Conservation (phyloP, 2,329 filamentous ascomycete species). For the Colletotrichum lentis region DNA sequence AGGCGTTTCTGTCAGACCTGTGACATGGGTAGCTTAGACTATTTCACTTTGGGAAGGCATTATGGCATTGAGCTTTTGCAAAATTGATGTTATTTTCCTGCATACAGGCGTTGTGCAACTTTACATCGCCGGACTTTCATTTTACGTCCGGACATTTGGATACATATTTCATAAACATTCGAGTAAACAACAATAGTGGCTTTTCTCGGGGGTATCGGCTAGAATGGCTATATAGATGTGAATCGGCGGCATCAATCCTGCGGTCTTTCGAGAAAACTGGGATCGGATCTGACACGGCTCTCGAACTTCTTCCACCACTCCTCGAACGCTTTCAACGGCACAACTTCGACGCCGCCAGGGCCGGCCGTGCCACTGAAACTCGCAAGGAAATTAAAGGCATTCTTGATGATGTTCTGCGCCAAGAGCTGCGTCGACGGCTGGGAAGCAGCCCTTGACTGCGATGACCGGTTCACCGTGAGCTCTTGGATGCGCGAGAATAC, state of each 20-base stretch:
- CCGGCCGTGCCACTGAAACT: constrained; percentile 77
- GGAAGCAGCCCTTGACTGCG: constrained; percentile 38
- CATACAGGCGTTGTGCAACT: background rate
- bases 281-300: constrained; percentile 82
- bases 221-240: background rate
- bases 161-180: background rate
- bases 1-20: constrained; percentile 21
- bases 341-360: constrained; percentile 76
- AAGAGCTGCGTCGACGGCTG: constrained; percentile 76
- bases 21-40: constrained; percentile 15
- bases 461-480: constrained; percentile 56
- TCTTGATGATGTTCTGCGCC: constrained; percentile 93
- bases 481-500: constrained; percentile 75
- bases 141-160: background rate
- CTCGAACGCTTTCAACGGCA: constrained; percentile 93
- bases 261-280: constrained; percentile 81
- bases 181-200: background rate
- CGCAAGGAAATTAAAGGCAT: constrained; percentile 95
- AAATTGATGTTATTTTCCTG: constrained; percentile 6
- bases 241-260: constrained; percentile 39
- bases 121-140: background rate
- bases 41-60: constrained; percentile 5
- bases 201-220: constrained; percentile 17
- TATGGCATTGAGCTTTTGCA: constrained; percentile 20
- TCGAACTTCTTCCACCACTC: constrained; percentile 99